phyloP scores from a whole-genome alignment of 208 protist species.

The Leishmania martiniquensis region DNA sequence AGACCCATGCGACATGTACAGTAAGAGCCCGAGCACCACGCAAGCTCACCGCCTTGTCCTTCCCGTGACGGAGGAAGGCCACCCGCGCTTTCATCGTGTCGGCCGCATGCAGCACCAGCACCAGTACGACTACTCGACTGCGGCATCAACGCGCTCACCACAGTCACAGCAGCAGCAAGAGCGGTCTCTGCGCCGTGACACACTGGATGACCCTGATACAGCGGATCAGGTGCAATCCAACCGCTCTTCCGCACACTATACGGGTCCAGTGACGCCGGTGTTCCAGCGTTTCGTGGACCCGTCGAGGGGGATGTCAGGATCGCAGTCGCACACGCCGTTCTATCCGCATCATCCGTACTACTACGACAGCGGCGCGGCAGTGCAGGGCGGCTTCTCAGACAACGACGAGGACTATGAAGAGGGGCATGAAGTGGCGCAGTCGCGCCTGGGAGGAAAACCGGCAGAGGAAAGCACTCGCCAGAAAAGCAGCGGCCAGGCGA shows the following conservation, averaged over 20 bases:
- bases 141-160: background rate
- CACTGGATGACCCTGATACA: background rate
- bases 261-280: constrained; percentile 23
- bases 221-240: constrained; percentile 12
- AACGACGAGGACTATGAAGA: background rate
- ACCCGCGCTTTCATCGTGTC: constrained; percentile 25
- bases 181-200: background rate
- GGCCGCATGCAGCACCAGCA: constrained; percentile 5
- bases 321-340: background rate
- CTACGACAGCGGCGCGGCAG: background rate
- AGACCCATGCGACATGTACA: background rate
- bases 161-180: background rate
- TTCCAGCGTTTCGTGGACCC: constrained; percentile 28
- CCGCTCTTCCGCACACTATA: constrained; percentile 21
- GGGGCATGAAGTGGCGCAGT: background rate
- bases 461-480: constrained; percentile 3
- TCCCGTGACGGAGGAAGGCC: constrained; percentile 30
- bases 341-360: background rate
- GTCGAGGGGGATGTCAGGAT: constrained; percentile 8
- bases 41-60: constrained; percentile 25
- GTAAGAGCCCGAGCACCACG: constrained; percentile 3
- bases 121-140: background rate
- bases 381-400: background rate
- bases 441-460: background rate
- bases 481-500: background rate